Base-by-base conservation (phyloP, 176 grass and related monocot species). In the Cocos nucifera region DNA sequence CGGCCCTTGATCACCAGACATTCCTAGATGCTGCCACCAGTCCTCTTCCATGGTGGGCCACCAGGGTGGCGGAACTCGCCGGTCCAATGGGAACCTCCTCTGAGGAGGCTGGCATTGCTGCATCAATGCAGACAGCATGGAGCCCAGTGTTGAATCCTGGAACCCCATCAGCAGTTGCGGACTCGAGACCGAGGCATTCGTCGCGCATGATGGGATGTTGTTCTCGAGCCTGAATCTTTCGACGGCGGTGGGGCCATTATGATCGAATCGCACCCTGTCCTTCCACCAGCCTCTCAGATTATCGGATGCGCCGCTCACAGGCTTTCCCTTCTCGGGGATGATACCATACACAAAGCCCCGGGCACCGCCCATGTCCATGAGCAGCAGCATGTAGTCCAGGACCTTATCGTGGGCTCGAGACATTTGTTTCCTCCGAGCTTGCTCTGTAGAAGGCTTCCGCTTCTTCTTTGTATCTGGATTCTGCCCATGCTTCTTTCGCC, bases 261-360 rank as follows among this genome's bases (percentile, higher is more conserved):
- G 6, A 14, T 62, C 60, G n/a, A 62, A 62, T 3, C 60, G 30
- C 26, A 62, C 60, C 32, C 21, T 62, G 18, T 62, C 60, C 60
- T 62, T 62, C 60, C 60, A 62, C 60, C 60, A 62, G 29, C 30
- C 60, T 14, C 60, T 35, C 16, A 62, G 60, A 12, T 35, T 21
- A 19, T 62, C 30, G 32, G 60, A 62, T 18, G 60, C n/a, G 8
- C 60, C 60, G 17, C n/a, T 62, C n/a, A 62, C n/a, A 2, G 60
- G 60, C 32, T 62, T 62, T n/a, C 60, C 60, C 29, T 62, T 62
- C 26, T 39, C 60, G 0, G 60, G 30, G n/a, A 62, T 49, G 29
- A 62, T 62, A 4, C 30, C 60, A 14, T 62, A 62, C 30, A 62
- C 60, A 14, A 62, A 62, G 4, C 60, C 60, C 17, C 15, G 60